Conservation (phyloP, 1,139 yeast species). For the Yamadazyma triangularis region DNA sequence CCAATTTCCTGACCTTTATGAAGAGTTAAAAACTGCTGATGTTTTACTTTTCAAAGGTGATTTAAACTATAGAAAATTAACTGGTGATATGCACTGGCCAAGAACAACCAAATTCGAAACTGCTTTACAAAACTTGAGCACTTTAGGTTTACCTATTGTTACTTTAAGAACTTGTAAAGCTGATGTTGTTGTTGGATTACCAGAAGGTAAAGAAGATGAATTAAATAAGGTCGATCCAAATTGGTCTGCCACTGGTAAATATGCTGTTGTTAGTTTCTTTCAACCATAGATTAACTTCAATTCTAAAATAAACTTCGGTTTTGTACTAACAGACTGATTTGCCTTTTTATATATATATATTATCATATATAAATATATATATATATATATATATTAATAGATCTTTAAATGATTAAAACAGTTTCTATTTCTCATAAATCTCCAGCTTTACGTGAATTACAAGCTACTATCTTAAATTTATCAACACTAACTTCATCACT, state of each 20-base stretch:
- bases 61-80: slow-evolving; percentile 87
- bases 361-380: too few relatives aligned
- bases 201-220: slow-evolving; percentile 65
- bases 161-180: slow-evolving; percentile 93
- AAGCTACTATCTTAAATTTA: slow-evolving; percentile 94
- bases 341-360: too few relatives aligned
- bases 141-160: slow-evolving; percentile 56
- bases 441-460: slow-evolving; percentile 78
- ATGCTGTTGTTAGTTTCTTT: slow-evolving; percentile 64
- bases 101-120: slow-evolving; percentile 66
- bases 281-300: slow-evolving; percentile 10
- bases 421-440: too few relatives aligned
- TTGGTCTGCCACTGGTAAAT: slow-evolving; percentile 89
- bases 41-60: slow-evolving; percentile 92
- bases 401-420: too few relatives aligned
- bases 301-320: too few relatives aligned
- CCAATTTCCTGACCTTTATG: slow-evolving; percentile 22
- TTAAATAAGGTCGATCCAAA: slow-evolving; percentile 59
- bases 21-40: slow-evolving; percentile 32
- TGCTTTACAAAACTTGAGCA: slow-evolving; percentile 69
- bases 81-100: slow-evolving; percentile 89
- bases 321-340: too few relatives aligned
- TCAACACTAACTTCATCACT: slow-evolving; percentile 74
- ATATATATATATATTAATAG: too few relatives aligned
- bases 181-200: slow-evolving; percentile 89